Conservation (phyloP, 164 flowering plant genomes). For the Sedum album region DNA sequence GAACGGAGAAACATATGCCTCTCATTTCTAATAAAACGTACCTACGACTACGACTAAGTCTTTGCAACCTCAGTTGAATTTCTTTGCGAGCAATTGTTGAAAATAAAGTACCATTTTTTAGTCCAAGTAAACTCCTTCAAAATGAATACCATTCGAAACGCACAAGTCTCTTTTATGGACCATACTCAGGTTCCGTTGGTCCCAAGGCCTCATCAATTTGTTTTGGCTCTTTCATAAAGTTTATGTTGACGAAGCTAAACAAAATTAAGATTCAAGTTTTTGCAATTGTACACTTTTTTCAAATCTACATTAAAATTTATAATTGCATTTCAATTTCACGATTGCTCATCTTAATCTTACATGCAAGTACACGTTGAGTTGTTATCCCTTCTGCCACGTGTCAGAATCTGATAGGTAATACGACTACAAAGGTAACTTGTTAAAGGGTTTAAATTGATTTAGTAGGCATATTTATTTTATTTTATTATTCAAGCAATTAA, state of each 20-base stretch:
- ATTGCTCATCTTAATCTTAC: too few species aligned
- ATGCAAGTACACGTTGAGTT: too few species aligned
- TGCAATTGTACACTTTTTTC: background rate
- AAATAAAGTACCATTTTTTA: background rate
- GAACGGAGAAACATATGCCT: background rate
- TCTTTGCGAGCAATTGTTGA: background rate
- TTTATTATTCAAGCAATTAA: too few species aligned
- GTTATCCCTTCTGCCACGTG: too few species aligned
- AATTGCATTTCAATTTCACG: too few species aligned
- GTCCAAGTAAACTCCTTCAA: background rate
- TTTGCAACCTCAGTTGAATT: background rate
- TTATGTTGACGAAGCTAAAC: background rate
- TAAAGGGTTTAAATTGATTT: too few species aligned
- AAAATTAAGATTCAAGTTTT: background rate
- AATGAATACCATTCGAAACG: background rate
- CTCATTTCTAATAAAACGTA: background rate
- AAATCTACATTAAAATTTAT: too few species aligned
- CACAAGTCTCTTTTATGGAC: background rate
- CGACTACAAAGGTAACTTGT: too few species aligned
- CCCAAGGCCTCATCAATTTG: background rate
- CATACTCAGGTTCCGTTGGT: background rate
- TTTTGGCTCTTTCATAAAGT: background rate
- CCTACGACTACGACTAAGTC: background rate
- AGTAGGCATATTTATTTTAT: too few species aligned
- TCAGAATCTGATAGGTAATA: too few species aligned